Conservation (phyloP, 192 early-diverging fungal species). For the Obelidium mucronatum region DNA sequence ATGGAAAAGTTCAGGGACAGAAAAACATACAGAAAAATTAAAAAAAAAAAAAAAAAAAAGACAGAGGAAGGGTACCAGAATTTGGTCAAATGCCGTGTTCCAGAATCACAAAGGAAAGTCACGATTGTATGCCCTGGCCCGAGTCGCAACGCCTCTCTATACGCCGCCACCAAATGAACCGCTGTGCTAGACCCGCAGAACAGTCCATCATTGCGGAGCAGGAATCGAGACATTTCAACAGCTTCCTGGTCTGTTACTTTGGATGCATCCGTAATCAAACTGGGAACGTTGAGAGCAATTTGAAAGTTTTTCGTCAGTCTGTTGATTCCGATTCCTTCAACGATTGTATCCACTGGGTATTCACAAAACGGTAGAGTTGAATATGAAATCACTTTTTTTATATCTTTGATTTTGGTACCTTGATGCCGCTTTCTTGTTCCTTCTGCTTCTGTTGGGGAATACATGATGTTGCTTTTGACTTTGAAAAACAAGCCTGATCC, state of each 20-base stretch:
- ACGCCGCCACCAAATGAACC: conserved; percentile 91
- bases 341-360: conserved; percentile 84
- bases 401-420: too few species aligned
- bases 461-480: conserved; percentile 92
- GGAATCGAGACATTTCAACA: conserved; percentile 85
- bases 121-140: conserved; percentile 91
- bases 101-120: conserved; percentile 90
- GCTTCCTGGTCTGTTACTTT: conserved; percentile 88
- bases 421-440: conserved; percentile 91
- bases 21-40: neutral
- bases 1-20: too few species aligned
- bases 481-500: conserved; percentile 93
- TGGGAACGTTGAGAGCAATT: conserved; percentile 41
- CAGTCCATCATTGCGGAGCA: conserved; percentile 83
- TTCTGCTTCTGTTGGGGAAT: conserved; percentile 84
- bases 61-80: conserved; percentile 80
- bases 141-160: conserved; percentile 74
- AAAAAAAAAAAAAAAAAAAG: neutral
- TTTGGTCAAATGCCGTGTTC: conserved; percentile 92
- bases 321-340: conserved; percentile 97
- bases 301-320: conserved; percentile 89
- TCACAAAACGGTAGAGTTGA: neutral
- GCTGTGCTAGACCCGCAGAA: conserved; percentile 92
- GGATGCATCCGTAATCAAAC: conserved; percentile 81
- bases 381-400: too few species aligned